These are phyloP conservation scores for Cicer yamashitae DNA, from an alignment of 306 rosid genomes.

Conservation along the genomic window DNA sequence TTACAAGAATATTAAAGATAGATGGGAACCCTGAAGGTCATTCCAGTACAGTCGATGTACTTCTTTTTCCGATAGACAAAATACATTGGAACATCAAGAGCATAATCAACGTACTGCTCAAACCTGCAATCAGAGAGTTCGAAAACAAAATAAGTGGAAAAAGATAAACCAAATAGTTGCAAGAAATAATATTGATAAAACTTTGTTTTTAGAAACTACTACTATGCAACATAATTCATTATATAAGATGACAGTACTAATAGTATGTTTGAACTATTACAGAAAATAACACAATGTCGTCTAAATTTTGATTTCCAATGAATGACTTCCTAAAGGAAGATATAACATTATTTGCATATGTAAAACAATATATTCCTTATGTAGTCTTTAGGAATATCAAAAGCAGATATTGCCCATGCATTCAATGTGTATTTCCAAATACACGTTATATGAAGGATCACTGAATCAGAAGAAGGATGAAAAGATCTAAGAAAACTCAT, in stretches of 20 bases:
- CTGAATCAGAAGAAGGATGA: slow-evolving; percentile 15
- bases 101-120: slow-evolving; percentile 94
- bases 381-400: slow-evolving; percentile 1
- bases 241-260: slow-evolving; percentile 1
- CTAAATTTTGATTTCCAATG: neutral
- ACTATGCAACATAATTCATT: neutral
- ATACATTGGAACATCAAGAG: slow-evolving; percentile 98
- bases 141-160: slow-evolving; percentile 28
- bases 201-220: neutral
- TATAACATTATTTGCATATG: neutral
- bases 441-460: slow-evolving; percentile 7
- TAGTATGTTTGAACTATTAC: slow-evolving; percentile 9
- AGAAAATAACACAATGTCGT: slow-evolving; percentile 12
- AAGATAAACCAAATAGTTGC: slow-evolving; percentile 35
- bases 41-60: slow-evolving; percentile 89
- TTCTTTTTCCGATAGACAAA: slow-evolving; percentile 81
- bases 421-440: slow-evolving; percentile 30
- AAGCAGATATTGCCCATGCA: slow-evolving; percentile 7
- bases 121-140: slow-evolving; percentile 63
- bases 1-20: slow-evolving; percentile 47
- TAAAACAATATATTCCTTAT: neutral
- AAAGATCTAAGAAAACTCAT: slow-evolving; percentile 10
- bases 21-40: slow-evolving; percentile 90
- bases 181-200: slow-evolving; percentile 27
- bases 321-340: slow-evolving; percentile 28